Evolutionary conservation across 345 rosid species (phyloP).

Genomic region (Linum lewisii): DNA sequence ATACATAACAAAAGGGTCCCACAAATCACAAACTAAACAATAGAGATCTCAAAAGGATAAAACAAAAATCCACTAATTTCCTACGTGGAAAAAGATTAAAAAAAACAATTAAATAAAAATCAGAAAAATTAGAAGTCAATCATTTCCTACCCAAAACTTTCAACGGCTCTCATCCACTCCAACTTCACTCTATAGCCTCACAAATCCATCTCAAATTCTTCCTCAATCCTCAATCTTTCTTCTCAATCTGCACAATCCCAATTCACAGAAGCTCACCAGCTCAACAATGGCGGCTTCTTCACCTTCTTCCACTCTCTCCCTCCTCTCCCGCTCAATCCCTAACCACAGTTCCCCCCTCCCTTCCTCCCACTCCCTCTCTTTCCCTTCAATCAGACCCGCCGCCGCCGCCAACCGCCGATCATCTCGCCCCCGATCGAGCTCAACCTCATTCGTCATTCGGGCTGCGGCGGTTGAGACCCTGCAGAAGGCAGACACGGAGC

Average conservation of each 20-base stretch:
- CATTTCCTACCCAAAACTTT: neutral
- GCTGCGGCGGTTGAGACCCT: slow-evolving; percentile 49
- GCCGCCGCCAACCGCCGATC: neutral
- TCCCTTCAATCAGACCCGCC: neutral
- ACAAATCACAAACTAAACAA: no score
- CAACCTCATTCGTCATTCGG: slow-evolving; percentile 8
- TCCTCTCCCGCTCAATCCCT: slow-evolving; percentile 55
- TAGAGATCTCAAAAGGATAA: no score
- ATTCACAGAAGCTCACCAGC: slow-evolving; percentile 38
- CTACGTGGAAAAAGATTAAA: no score
- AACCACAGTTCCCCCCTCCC: slow-evolving; percentile 25
- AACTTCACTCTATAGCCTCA: neutral
- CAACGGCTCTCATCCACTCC: neutral
- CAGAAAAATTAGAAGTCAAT: neutral
- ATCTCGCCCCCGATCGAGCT: neutral
- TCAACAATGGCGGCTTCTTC: slow-evolving; percentile 41
- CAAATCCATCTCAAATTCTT: slow-evolving; percentile 34
- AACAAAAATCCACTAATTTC: no score
- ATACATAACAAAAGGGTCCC: no score
- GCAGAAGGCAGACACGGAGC: slow-evolving; percentile 41
- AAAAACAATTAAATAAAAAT: no score
- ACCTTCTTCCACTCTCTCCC: neutral
- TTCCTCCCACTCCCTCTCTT: neutral
- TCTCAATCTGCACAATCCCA: slow-evolving; percentile 10
- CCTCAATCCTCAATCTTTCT: slow-evolving; percentile 66